These are phyloP conservation scores for Exophiala sideris DNA, from an alignment of 2,329 filamentous ascomycete genomes.

Conservation along the genomic window DNA sequence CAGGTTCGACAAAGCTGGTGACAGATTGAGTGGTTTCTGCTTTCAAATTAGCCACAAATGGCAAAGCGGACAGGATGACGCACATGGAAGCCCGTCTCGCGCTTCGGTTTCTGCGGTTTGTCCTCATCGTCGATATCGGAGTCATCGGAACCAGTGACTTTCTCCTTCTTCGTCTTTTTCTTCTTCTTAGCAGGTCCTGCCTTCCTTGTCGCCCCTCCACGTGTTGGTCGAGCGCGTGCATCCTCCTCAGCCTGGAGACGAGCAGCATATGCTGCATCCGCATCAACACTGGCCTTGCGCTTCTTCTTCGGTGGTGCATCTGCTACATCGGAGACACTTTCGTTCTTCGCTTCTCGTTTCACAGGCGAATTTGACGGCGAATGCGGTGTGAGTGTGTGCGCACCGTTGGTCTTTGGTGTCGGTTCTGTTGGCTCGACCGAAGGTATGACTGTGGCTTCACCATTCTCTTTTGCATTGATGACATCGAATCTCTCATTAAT, in stretches of 20 bases:
- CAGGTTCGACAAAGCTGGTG: conserved; percentile 43
- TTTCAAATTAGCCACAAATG: conserved; percentile 2
- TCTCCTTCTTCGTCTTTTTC: conserved; percentile 54
- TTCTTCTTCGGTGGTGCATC: conserved; percentile 56
- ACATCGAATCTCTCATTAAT: conserved; percentile 74
- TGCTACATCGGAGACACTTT: conserved; percentile 38
- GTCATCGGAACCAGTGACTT: conserved; percentile 55
- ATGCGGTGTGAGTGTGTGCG: conserved; percentile 26
- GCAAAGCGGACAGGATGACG: conserved; percentile 31
- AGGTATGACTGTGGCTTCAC: conserved; percentile 36
- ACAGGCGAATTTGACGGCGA: conserved; percentile 36
- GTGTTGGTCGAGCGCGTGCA: conserved; percentile 67
- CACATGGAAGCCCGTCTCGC: conserved; percentile 87
- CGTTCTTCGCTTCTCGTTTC: conserved; percentile 43
- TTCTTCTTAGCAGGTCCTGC: conserved; percentile 63
- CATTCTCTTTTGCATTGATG: conserved; percentile 52
- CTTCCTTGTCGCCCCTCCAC: conserved; percentile 65
- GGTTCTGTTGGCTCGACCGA: conserved; percentile 24
- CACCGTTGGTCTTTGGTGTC: conserved; percentile 35
- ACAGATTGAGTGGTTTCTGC: conserved; percentile 47
- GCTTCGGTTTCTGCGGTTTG: conserved; percentile 60
- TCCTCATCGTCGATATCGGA: conserved; percentile 68
- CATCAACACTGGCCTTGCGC: conserved; percentile 63
- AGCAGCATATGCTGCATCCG: conserved; percentile 83
- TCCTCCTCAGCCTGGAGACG: conserved; percentile 92